These are phyloP conservation scores for Fusarium lyarnte DNA, from an alignment of 2,329 filamentous ascomycete genomes.

Conservation along the genomic window DNA sequence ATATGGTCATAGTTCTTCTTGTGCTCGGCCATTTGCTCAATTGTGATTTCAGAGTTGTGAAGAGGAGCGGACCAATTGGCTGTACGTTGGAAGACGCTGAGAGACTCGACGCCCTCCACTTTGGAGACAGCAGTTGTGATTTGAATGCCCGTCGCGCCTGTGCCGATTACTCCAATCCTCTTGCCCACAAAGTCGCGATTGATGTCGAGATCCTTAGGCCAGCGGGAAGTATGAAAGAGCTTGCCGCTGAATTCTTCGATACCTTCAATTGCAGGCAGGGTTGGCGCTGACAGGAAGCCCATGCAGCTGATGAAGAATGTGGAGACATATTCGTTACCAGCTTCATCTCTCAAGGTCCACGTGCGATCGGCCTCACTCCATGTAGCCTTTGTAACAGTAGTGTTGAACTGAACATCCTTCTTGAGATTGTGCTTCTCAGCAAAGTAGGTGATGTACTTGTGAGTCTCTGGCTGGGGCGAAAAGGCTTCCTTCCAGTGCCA, in stretches of 20 bases:
- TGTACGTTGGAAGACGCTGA: slow-evolving; percentile 46
- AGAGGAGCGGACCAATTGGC: slow-evolving; percentile 42
- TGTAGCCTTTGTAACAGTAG: neutral
- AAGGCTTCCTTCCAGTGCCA: slow-evolving; percentile 51
- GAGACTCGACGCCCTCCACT: slow-evolving; percentile 44
- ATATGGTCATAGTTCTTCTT: slow-evolving; percentile 25
- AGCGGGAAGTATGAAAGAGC: slow-evolving; percentile 25
- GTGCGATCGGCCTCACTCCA: neutral
- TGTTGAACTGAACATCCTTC: slow-evolving; percentile 46
- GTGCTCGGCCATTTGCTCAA: slow-evolving; percentile 12
- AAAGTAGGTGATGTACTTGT: slow-evolving; percentile 54
- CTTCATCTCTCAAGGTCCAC: slow-evolving; percentile 13
- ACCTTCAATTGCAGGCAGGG: slow-evolving; percentile 11
- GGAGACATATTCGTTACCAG: neutral
- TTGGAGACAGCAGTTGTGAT: slow-evolving; percentile 29
- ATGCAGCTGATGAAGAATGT: slow-evolving; percentile 29
- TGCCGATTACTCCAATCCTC: slow-evolving; percentile 23
- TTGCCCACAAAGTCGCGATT: slow-evolving; percentile 17
- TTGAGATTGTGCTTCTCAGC: slow-evolving; percentile 53
- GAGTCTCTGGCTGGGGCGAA: slow-evolving; percentile 49
- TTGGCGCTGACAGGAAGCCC: slow-evolving; percentile 25
- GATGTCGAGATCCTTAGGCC: slow-evolving; percentile 13
- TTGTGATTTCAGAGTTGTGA: slow-evolving; percentile 22
- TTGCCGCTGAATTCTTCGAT: slow-evolving; percentile 25
- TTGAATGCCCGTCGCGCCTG: slow-evolving; percentile 33